phyloP scores from a whole-genome alignment of 2,329 filamentous ascomycete species.

The Neopestalotiopsis sp. region DNA sequence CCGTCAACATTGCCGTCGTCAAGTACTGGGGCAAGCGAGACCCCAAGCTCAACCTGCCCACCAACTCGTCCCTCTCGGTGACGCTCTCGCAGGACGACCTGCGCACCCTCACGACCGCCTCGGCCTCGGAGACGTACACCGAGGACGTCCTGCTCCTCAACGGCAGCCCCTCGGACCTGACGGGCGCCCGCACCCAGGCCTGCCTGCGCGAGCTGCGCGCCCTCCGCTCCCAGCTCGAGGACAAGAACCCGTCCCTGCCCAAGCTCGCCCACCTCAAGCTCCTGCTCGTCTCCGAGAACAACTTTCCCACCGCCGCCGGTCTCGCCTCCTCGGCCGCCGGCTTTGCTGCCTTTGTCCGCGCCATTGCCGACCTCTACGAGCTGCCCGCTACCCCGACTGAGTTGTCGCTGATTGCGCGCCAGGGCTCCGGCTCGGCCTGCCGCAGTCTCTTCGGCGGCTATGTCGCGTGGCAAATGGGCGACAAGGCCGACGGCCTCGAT shows the following conservation, averaged over 20 bases:
- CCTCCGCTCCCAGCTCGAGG: conserved; percentile 78
- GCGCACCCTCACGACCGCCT: conserved; percentile 93
- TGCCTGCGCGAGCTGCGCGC: conserved; percentile 87
- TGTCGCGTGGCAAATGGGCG: conserved; percentile 89
- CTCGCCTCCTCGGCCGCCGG: conserved; percentile 76
- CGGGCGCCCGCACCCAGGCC: conserved; percentile 88
- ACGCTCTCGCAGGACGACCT: conserved; percentile 94
- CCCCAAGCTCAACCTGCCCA: conserved; percentile 90
- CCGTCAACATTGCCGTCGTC: conserved; percentile 97
- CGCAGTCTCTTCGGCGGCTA: conserved; percentile 93
- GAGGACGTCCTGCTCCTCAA: conserved; percentile 83
- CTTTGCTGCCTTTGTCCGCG: conserved; percentile 76
- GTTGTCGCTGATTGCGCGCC: conserved; percentile 86
- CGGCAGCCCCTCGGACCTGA: conserved; percentile 80
- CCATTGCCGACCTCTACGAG: conserved; percentile 90
- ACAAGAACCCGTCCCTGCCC: conserved; percentile 73
- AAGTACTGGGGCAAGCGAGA: conserved; percentile 99
- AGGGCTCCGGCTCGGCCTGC: conserved; percentile 94
- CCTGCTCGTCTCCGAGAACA: conserved; percentile 93
- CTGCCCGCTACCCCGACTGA: conserved; percentile 81
- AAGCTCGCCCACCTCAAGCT: conserved; percentile 79
- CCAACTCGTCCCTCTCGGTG: conserved; percentile 96
- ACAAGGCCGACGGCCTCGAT: conserved; percentile 78
- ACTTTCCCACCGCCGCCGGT: conserved; percentile 97
- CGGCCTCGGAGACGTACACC: conserved; percentile 77